These are phyloP conservation scores for Hymenoscyphus linearis DNA, from an alignment of 2,329 filamentous ascomycete species.

Conservation along the genomic window DNA sequence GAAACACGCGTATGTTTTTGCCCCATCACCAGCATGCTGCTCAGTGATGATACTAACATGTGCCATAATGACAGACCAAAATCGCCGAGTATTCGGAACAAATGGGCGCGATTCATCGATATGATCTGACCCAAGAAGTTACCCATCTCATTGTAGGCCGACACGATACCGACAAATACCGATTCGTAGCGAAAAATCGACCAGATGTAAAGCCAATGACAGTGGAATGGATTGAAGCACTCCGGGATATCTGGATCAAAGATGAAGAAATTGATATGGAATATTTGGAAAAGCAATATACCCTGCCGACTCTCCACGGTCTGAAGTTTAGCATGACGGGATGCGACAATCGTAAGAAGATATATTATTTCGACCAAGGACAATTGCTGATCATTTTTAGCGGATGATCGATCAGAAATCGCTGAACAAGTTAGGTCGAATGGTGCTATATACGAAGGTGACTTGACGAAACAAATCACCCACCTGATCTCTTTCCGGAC, in stretches of 20 bases:
- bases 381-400: slow-evolving; percentile 37
- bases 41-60: slow-evolving; percentile 3
- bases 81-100: slow-evolving; percentile 63
- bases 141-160: slow-evolving; percentile 91
- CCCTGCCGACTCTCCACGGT: slow-evolving; percentile 57
- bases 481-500: slow-evolving; percentile 79
- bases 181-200: slow-evolving; percentile 85
- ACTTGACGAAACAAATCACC: slow-evolving; percentile 79
- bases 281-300: slow-evolving; percentile 61
- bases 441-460: slow-evolving; percentile 80
- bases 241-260: slow-evolving; percentile 73
- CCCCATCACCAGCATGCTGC: neutral
- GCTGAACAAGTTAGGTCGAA: slow-evolving; percentile 58
- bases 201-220: slow-evolving; percentile 80
- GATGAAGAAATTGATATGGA: slow-evolving; percentile 70
- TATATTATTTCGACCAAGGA: neutral
- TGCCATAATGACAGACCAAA: slow-evolving; percentile 36
- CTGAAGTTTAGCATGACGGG: slow-evolving; percentile 65
- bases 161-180: slow-evolving; percentile 88
- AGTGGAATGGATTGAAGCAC: slow-evolving; percentile 77
- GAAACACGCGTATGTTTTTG: slow-evolving; percentile 63
- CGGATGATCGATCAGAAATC: slow-evolving; percentile 63
- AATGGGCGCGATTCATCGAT: slow-evolving; percentile 82
- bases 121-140: slow-evolving; percentile 91
- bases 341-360: slow-evolving; percentile 59